Evolutionary conservation across 1,284 basidiomycete species (phyloP), one percentile per base, ranked within the genome.

Genomic region (Austroboletus rostrupii): DNA sequence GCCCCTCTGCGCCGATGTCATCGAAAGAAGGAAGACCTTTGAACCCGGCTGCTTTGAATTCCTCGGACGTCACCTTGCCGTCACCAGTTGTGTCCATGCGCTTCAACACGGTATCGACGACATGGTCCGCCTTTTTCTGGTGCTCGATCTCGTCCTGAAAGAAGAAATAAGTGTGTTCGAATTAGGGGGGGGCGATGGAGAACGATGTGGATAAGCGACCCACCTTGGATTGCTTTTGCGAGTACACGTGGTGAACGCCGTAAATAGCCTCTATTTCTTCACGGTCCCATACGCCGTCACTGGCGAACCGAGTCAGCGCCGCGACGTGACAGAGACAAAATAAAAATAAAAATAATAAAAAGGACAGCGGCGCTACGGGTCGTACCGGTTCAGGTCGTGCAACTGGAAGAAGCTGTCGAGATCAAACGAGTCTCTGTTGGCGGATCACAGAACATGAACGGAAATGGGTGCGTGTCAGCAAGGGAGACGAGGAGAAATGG

Each of bases 231-330:
- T 89, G 84, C 70, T 92, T 88, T 70, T 90, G 84, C 19, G 92
- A 90, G 60, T 92, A 92, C 53, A 95, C 80, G 68, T 99, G 97
- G 69, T 98, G 93, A 20, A 99, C 89, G 50, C 96, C 96, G 61
- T 97, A 96, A 39, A 96, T 81, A 7, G 92, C 90, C 66, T 95
- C 85, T 54, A 95, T 87, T 69, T 95, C 91, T 54, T 85, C 82
- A 50, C 77, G 73, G 67, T 90, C 83, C 85, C 90, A 90, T 35
- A 75, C 59, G 0, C 88, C 83, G 60, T 90, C 79, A 26, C 86
- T 87, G 56, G 36, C 11, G 56, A 7, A 42, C 10, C 19, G 11
- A 5, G 21, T 39, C 38, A 39, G 20, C 38, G 11, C 20, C 36
- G 10, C 36, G 20, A 11, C 36, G 12, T n/a, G 17, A 16, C 10